phyloP scores from a whole-genome alignment of 768 basidiomycete genomes.

The Roridomyces roridus region DNA sequence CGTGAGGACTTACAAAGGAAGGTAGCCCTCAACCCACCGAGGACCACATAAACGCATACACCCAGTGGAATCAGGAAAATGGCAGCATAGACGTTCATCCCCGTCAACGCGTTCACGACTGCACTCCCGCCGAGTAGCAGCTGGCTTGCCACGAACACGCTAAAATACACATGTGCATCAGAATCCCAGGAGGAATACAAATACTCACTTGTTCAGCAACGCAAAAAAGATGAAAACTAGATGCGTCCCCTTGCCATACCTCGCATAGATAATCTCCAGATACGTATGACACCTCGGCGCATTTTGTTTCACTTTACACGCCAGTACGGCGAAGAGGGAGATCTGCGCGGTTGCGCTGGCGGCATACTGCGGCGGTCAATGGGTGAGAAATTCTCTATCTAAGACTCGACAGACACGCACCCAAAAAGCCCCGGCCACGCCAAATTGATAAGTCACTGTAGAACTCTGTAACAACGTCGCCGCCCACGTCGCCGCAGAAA shows the following conservation, averaged over 20 bases:
- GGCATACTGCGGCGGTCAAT: slow-evolving; percentile 46
- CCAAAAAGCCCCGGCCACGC: slow-evolving; percentile 45
- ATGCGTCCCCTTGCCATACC: slow-evolving; percentile 54
- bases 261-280: slow-evolving; percentile 58
- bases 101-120: slow-evolving; percentile 50
- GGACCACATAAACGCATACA: slow-evolving; percentile 48
- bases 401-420: background rate
- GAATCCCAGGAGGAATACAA: no score
- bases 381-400: background rate
- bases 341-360: slow-evolving; percentile 61
- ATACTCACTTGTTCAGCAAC: slow-evolving; percentile 56
- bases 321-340: slow-evolving; percentile 57
- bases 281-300: slow-evolving; percentile 65
- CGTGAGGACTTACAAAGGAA: slow-evolving; percentile 43
- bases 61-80: slow-evolving; percentile 53
- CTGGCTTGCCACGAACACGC: slow-evolving; percentile 58
- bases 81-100: slow-evolving; percentile 51
- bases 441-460: slow-evolving; percentile 58
- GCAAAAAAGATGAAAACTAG: slow-evolving; percentile 59
- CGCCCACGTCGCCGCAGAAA: slow-evolving; percentile 59
- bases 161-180: no score
- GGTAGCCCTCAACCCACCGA: slow-evolving; percentile 51
- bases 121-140: slow-evolving; percentile 55
- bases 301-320: slow-evolving; percentile 64
- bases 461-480: slow-evolving; percentile 61